phyloP scores from a whole-genome alignment of 495 filamentous ascomycete species.

The Podospora pseudopauciseta region DNA sequence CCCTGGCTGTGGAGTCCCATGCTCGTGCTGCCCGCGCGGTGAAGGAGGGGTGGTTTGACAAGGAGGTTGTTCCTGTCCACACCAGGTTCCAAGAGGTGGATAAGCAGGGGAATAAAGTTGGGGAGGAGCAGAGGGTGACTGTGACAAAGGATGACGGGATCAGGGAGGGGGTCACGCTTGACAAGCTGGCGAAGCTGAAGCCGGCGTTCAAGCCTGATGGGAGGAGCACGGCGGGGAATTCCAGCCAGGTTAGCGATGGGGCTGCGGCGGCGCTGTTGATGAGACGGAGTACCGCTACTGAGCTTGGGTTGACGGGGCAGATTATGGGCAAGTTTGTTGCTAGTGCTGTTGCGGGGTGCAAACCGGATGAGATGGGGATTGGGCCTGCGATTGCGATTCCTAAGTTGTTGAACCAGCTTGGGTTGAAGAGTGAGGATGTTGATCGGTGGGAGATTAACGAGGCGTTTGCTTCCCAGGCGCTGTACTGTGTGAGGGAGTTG shows the following conservation, averaged over 20 bases:
- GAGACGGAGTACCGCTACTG: constrained; percentile 75
- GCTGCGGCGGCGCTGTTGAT: constrained; percentile 79
- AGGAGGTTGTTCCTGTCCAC: constrained; percentile 74
- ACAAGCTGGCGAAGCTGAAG: constrained; percentile 73
- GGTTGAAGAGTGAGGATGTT: constrained; percentile 63
- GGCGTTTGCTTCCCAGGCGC: constrained; percentile 85
- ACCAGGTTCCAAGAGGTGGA: constrained; percentile 63
- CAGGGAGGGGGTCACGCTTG: constrained; percentile 57
- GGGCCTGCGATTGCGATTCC: constrained; percentile 85
- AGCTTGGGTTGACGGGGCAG: constrained; percentile 60
- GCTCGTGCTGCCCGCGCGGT: constrained; percentile 66
- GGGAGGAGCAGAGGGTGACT: constrained; percentile 45
- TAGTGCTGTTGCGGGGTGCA: constrained; percentile 68
- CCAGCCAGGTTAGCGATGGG: constrained; percentile 80
- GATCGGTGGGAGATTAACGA: constrained; percentile 96
- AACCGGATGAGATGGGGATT: constrained; percentile 90
- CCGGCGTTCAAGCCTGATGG: constrained; percentile 76
- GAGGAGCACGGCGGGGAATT: constrained; percentile 81
- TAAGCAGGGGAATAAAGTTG: constrained; percentile 55
- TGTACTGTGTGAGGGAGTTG: constrained; percentile 74
- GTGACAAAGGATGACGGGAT: constrained; percentile 82
- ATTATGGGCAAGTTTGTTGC: constrained; percentile 80
- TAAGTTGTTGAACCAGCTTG: constrained; percentile 64
- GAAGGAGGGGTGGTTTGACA: constrained; percentile 63
- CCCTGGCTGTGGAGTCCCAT: constrained; percentile 72